phyloP scores from a whole-genome alignment of 176 grass and related monocot species.

The Oryza longistaminata region DNA sequence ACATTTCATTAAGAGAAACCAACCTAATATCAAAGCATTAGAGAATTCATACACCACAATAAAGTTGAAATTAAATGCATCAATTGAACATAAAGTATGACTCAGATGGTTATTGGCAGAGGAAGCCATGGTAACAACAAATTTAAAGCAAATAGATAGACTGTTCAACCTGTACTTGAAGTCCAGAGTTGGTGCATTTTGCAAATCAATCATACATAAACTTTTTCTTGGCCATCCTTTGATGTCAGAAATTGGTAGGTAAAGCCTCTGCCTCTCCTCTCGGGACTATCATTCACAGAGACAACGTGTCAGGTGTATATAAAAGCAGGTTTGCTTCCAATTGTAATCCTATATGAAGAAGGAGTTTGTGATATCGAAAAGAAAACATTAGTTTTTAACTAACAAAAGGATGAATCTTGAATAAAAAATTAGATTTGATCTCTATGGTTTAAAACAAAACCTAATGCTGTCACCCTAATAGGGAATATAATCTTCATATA shows the following conservation, averaged over 20 bases:
- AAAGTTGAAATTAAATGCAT: background rate
- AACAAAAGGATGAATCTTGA: no score
- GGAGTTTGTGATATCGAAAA: no score
- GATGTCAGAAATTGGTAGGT: slow-evolving; percentile 63
- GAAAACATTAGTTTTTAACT: no score
- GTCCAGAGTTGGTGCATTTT: slow-evolving; percentile 72
- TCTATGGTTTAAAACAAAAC: no score
- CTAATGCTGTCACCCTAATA: no score
- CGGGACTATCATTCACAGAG: slow-evolving; percentile 28
- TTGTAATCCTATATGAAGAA: no score
- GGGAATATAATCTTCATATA: no score
- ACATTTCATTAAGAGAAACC: slow-evolving; percentile 8
- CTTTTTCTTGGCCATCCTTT: slow-evolving; percentile 69
- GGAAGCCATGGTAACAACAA: background rate
- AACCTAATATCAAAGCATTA: background rate
- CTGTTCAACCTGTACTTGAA: slow-evolving; percentile 77
- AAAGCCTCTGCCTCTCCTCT: slow-evolving; percentile 84
- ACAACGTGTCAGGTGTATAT: slow-evolving; percentile 6
- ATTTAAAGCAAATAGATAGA: background rate
- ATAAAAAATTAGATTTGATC: no score
- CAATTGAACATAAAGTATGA: background rate
- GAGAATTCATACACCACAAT: no score
- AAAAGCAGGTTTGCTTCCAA: background rate
- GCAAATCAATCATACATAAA: slow-evolving; percentile 76
- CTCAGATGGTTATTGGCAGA: background rate